Evolutionary conservation across 2,329 filamentous ascomycete genomes (phyloP).

Genomic region (Ilyonectria mors-panacis): DNA sequence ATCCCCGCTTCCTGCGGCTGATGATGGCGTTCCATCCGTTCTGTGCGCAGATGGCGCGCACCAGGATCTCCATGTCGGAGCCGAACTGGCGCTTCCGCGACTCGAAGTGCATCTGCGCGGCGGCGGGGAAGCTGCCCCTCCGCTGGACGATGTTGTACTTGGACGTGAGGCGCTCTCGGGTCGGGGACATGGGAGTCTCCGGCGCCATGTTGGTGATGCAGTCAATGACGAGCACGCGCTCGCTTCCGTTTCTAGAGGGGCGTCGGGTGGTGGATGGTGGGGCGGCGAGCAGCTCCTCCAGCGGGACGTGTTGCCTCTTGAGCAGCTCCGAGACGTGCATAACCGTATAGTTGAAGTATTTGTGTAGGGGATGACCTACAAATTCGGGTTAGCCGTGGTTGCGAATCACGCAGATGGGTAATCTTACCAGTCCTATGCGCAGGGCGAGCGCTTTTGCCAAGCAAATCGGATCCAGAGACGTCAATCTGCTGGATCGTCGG

Average conservation of each 20-base stretch:
- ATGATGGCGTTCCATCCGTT: slow-evolving; percentile 82
- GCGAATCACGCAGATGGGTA: background rate
- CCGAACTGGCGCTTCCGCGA: slow-evolving; percentile 71
- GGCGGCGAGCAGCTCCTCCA: slow-evolving; percentile 63
- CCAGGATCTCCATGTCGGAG: slow-evolving; percentile 79
- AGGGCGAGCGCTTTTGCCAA: slow-evolving; percentile 62
- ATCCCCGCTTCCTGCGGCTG: slow-evolving; percentile 76
- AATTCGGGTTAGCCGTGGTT: slow-evolving; percentile 31
- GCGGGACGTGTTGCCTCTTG: slow-evolving; percentile 59
- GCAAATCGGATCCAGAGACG: slow-evolving; percentile 61
- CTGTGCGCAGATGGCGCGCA: slow-evolving; percentile 80
- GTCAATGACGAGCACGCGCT: slow-evolving; percentile 71
- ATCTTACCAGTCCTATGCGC: slow-evolving; percentile 64
- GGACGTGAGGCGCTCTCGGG: slow-evolving; percentile 55
- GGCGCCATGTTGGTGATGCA: slow-evolving; percentile 69
- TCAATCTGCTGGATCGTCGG: slow-evolving; percentile 72
- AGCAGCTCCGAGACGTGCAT: slow-evolving; percentile 73
- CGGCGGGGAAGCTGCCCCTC: slow-evolving; percentile 58
- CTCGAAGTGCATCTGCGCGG: slow-evolving; percentile 69
- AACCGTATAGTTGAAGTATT: slow-evolving; percentile 72
- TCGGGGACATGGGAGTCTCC: slow-evolving; percentile 64
- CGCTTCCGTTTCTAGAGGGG: slow-evolving; percentile 44
- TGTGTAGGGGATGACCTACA: slow-evolving; percentile 74
- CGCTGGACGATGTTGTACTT: slow-evolving; percentile 52
- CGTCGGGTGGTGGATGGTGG: slow-evolving; percentile 50